Conservation (phyloP, 768 basidiomycete genomes). For the Tubosaeta brunneosetosa region DNA sequence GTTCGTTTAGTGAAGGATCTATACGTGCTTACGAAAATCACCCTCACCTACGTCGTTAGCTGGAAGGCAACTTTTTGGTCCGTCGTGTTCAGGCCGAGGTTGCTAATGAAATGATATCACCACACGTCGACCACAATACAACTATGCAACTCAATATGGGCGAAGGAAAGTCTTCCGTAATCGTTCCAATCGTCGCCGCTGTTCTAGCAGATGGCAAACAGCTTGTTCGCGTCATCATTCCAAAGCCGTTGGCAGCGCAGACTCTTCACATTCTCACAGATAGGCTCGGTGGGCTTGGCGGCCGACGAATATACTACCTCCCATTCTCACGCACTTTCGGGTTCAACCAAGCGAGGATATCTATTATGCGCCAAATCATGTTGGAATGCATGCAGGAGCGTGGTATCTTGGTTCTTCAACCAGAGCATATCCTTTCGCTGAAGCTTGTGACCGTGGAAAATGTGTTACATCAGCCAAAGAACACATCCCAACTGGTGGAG, state of each 20-base stretch:
- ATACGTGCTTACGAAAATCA: no score
- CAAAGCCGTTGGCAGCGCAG: slow-evolving; percentile 39
- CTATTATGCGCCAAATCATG: no score
- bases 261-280: slow-evolving; percentile 43
- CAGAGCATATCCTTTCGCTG: slow-evolving; percentile 48
- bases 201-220: slow-evolving; percentile 38
- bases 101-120: slow-evolving; percentile 43
- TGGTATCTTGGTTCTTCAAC: slow-evolving; percentile 43
- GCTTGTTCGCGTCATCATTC: slow-evolving; percentile 42
- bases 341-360: slow-evolving; percentile 9
- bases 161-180: slow-evolving; percentile 45
- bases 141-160: slow-evolving; percentile 53
- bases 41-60: no score
- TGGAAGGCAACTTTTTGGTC: slow-evolving; percentile 37
- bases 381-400: slow-evolving; percentile 31
- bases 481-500: slow-evolving; percentile 22
- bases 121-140: slow-evolving; percentile 31
- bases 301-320: slow-evolving; percentile 41
- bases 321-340: slow-evolving; percentile 41
- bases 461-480: no score
- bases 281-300: slow-evolving; percentile 38
- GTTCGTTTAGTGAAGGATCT: no score
- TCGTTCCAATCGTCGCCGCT: slow-evolving; percentile 41
- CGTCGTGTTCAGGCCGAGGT: slow-evolving; percentile 41
- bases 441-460: no score